Conservation (phyloP, 495 filamentous ascomycete genomes). For the Oidiodendron maius region DNA sequence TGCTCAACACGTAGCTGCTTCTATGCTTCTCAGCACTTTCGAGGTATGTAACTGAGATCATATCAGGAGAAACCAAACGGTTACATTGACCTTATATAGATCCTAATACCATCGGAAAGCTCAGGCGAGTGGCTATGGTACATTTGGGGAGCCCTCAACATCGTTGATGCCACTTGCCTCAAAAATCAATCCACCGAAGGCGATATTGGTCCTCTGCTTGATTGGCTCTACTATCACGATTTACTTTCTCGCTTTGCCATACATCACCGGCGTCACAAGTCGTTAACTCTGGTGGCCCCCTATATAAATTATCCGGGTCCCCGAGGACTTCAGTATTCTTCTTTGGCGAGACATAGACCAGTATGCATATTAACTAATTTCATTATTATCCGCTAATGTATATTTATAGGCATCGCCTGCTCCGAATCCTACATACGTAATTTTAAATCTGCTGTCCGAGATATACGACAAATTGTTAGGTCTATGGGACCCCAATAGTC, state of each 20-base stretch:
- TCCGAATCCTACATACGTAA: conserved; percentile 13
- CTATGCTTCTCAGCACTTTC: conserved; percentile 31
- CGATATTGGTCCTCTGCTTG: conserved; percentile 9
- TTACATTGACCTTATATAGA: conserved; percentile 13
- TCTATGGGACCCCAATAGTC: conserved; percentile 13
- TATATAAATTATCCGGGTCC: conserved; percentile 3
- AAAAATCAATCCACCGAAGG: conserved; percentile 3
- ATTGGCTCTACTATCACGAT: conserved; percentile 25
- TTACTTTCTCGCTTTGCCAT: conserved; percentile 20
- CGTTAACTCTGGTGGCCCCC: conserved; percentile 2
- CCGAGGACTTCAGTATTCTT: conserved; percentile 12
- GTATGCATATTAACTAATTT: conserved; percentile 9
- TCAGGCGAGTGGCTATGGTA: conserved; percentile 26
- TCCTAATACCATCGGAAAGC: conserved; percentile 18
- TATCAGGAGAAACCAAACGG: conserved; percentile 6
- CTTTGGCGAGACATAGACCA: conserved; percentile 12
- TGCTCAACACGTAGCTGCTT: conserved; percentile 30
- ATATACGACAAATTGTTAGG: conserved; percentile 18
- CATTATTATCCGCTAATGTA: conserved; percentile 3
- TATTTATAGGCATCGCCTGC: conserved; percentile 11
- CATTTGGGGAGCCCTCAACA: conserved; percentile 18
- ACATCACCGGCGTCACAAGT: conserved; percentile 19
- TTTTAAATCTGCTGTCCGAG: conserved; percentile 19
- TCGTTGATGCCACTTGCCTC: conserved; percentile 15
- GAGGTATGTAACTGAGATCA: conserved; percentile 21